Conservation (phyloP, 2,329 filamentous ascomycete genomes). For the Aureobasidium mangrovei region DNA sequence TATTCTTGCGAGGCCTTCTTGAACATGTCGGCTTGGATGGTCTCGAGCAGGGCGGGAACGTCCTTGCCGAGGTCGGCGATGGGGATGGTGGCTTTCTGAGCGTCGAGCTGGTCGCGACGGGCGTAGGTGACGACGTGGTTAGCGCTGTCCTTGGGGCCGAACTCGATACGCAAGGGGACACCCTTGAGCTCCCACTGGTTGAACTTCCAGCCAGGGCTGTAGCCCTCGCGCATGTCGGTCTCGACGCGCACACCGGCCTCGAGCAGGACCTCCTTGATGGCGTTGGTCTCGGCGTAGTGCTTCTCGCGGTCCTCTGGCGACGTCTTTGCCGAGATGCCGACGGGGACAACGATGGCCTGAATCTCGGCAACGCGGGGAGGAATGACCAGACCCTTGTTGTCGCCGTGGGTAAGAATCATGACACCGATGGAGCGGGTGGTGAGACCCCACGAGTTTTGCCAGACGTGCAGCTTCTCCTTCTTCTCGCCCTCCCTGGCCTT, state of each 20-base stretch:
- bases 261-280: conserved; percentile 59
- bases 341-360: conserved; percentile 81
- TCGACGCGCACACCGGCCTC: conserved; percentile 69
- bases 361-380: conserved; percentile 82
- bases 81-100: conserved; percentile 70
- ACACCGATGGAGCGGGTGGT: conserved; percentile 96
- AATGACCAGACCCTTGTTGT: conserved; percentile 89
- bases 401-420: conserved; percentile 97
- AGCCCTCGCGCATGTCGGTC: conserved; percentile 77
- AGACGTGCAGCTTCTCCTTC: conserved; percentile 74
- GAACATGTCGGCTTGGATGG: conserved; percentile 78
- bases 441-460: conserved; percentile 99
- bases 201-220: conserved; percentile 95
- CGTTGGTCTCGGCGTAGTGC: conserved; percentile 67
- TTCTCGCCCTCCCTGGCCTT: conserved; percentile 58
- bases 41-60: conserved; percentile 74
- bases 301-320: conserved; percentile 67
- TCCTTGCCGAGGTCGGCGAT: conserved; percentile 64
- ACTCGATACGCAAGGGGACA: conserved; percentile 87
- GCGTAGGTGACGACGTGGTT: conserved; percentile 77
- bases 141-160: conserved; percentile 87
- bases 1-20: conserved; percentile 68
- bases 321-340: conserved; percentile 85
- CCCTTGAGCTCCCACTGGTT: conserved; percentile 98
- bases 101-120: conserved; percentile 63